These are phyloP conservation scores for Microascus cirrosus DNA, from an alignment of 2,329 filamentous ascomycete species.

Conservation along the genomic window DNA sequence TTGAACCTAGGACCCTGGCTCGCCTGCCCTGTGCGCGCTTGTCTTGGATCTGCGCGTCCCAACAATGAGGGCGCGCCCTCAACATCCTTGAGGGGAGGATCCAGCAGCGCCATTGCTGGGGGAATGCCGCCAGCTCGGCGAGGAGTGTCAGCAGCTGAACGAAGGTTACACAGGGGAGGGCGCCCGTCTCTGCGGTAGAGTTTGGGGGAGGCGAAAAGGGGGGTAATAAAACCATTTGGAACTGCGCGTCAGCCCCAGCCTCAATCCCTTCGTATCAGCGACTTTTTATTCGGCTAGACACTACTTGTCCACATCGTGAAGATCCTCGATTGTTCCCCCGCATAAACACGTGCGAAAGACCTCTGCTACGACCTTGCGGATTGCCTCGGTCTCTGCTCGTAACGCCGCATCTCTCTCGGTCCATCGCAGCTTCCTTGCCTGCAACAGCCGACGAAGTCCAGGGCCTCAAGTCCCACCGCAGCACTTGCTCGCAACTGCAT, in stretches of 20 bases:
- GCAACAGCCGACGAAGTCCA: not conserved
- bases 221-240: not conserved
- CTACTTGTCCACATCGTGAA: no score
- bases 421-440: not conserved
- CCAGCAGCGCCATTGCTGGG: not conserved
- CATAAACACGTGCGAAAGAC: no score
- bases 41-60: not conserved
- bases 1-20: not conserved
- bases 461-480: not conserved
- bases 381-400: no score
- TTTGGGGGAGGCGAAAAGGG: not conserved
- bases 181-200: not conserved
- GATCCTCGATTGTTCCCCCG: no score
- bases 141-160: not conserved
- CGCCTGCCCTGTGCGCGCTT: not conserved
- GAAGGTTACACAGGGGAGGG: not conserved
- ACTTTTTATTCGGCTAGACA: no score
- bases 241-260: not conserved
- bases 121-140: not conserved
- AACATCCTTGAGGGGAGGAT: not conserved
- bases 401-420: not conserved
- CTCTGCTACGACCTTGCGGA: no score
- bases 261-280: no score
- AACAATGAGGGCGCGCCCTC: constrained; percentile 2
- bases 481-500: not conserved